Conservation (phyloP, 768 basidiomycete species). For the Rhizopogon sp. region DNA sequence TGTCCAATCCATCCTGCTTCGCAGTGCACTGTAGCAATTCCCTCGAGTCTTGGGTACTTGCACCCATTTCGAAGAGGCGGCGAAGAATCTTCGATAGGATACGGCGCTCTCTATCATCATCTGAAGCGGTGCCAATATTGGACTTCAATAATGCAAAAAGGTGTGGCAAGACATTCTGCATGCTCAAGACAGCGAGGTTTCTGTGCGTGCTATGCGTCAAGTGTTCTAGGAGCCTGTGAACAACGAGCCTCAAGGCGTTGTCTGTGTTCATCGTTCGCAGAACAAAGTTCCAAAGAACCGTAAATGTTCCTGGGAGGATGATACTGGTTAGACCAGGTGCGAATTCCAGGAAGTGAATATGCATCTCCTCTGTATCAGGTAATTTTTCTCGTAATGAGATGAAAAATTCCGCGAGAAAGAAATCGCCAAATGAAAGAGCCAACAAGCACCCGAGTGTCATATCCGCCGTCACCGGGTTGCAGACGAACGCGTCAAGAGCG, state of each 20-base stretch:
- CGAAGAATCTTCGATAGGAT: conserved; percentile 58
- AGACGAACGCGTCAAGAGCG: conserved; percentile 50
- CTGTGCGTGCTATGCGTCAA: conserved; percentile 58
- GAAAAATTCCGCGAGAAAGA: conserved; percentile 54
- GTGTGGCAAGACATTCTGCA: conserved; percentile 47
- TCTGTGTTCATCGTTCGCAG: conserved; percentile 32
- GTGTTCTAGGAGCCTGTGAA: conserved; percentile 60
- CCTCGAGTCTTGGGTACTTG: conserved; percentile 59
- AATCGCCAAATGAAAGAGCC: conserved; percentile 61
- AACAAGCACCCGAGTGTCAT: conserved; percentile 64
- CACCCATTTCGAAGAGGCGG: conserved; percentile 72
- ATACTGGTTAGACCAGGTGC: conserved; percentile 42
- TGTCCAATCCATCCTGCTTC: conserved; percentile 48
- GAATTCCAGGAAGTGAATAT: conserved; percentile 38
- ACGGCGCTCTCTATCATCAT: conserved; percentile 42
- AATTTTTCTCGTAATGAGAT: conserved; percentile 30
- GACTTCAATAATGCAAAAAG: conserved; percentile 34
- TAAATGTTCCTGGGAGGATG: conserved; percentile 53
- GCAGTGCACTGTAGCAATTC: conserved; percentile 56
- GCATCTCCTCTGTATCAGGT: conserved; percentile 36
- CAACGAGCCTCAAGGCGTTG: conserved; percentile 41
- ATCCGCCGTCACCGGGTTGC: conserved; percentile 41
- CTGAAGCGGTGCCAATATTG: conserved; percentile 16
- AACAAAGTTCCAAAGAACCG: conserved; percentile 51
- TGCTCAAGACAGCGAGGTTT: conserved; percentile 65